Evolutionary conservation across 352 stramenopile species (phyloP).

Genomic region (Discostella stelligera): DNA sequence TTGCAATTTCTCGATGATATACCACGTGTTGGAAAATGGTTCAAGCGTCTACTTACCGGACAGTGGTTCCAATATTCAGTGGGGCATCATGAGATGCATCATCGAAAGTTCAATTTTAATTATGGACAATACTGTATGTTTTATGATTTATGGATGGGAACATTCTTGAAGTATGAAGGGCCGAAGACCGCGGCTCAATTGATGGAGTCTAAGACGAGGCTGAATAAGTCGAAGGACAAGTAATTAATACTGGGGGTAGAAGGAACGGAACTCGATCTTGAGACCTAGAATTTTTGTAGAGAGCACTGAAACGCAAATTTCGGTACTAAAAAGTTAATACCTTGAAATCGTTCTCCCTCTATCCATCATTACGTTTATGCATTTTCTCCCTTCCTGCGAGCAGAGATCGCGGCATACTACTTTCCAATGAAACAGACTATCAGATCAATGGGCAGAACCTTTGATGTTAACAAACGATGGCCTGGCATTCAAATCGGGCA

Average conservation of each 20-base stretch:
- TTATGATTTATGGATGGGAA: slow-evolving; percentile 73
- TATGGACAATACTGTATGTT: slow-evolving; percentile 82
- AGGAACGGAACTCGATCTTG: too few species aligned
- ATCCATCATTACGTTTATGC: too few species aligned
- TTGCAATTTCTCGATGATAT: slow-evolving; percentile 16
- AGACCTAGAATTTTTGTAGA: too few species aligned
- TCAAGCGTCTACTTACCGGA: slow-evolving; percentile 31
- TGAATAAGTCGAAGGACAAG: slow-evolving; percentile 16
- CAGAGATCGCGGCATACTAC: too few species aligned
- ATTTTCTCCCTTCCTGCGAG: too few species aligned
- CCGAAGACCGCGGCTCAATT: slow-evolving; percentile 35
- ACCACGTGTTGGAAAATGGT: slow-evolving; percentile 17
- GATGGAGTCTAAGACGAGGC: slow-evolving; percentile 25
- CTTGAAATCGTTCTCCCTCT: too few species aligned
- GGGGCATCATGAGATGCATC: slow-evolving; percentile 82
- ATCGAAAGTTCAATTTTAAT: slow-evolving; percentile 82
- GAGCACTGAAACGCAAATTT: neutral
- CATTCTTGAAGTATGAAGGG: slow-evolving; percentile 76
- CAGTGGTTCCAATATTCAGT: slow-evolving; percentile 69
- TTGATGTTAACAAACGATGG: slow-evolving; percentile 61
- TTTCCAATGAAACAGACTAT: too few species aligned
- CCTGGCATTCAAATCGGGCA: slow-evolving; percentile 66
- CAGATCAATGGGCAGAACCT: slow-evolving; percentile 15
- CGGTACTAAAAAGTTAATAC: too few species aligned
- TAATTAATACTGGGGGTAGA: slow-evolving; percentile 2